phyloP scores from a whole-genome alignment of 768 basidiomycete species.

The Tubosaeta sp. region DNA sequence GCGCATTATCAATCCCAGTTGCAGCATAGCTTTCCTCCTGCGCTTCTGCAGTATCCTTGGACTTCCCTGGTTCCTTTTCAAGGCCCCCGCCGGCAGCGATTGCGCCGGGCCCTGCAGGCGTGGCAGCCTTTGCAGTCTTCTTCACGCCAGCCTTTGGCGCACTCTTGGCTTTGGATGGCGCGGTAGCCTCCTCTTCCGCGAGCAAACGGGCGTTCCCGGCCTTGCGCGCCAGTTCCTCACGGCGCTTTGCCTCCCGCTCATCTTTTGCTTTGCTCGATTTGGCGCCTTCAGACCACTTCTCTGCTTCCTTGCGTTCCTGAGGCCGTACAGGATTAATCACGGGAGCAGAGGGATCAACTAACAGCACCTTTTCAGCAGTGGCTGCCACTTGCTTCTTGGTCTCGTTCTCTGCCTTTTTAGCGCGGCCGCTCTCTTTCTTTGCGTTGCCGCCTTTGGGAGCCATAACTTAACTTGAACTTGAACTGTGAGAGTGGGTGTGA shows the following conservation, averaged over 20 bases:
- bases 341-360: background rate
- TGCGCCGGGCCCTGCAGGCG: conserved; percentile 78
- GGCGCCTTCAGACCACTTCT: conserved; percentile 62
- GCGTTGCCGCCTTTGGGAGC: conserved; percentile 84
- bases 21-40: conserved; percentile 71
- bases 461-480: conserved; percentile 41
- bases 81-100: conserved; percentile 70
- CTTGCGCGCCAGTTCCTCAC: conserved; percentile 78
- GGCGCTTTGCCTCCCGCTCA: conserved; percentile 77
- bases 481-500: conserved; percentile 3
- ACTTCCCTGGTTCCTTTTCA: conserved; percentile 22
- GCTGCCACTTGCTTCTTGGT: conserved; percentile 68
- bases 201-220: conserved; percentile 81
- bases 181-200: conserved; percentile 79
- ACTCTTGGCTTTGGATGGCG: conserved; percentile 54
- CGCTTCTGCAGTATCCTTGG: conserved; percentile 26
- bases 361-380: conserved; percentile 53
- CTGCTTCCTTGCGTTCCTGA: conserved; percentile 71
- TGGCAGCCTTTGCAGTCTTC: conserved; percentile 45
- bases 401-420: conserved; percentile 91
- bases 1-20: conserved; percentile 85
- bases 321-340: conserved; percentile 1
- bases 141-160: conserved; percentile 63
- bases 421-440: conserved; percentile 87
- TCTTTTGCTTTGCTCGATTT: conserved; percentile 65